These are phyloP conservation scores for Protomyces inundatus DNA, from an alignment of 1,139 yeast genomes.

Conservation along the genomic window DNA sequence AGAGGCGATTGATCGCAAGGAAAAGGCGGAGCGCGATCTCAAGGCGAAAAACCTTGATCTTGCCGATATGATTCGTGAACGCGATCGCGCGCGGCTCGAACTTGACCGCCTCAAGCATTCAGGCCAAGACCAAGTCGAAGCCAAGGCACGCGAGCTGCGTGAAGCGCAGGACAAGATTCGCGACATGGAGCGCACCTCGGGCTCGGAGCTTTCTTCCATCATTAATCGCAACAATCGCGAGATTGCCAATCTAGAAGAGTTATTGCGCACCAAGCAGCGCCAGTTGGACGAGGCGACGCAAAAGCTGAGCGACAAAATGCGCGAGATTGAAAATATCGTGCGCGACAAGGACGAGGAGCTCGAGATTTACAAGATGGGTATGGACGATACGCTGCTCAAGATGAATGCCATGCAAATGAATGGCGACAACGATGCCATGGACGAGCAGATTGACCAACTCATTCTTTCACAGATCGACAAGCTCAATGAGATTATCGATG, in stretches of 20 bases:
- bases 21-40: constrained; percentile 73
- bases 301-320: constrained; percentile 35
- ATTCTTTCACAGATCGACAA: constrained; percentile 49
- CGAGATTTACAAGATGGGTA: constrained; percentile 49
- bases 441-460: constrained; percentile 56
- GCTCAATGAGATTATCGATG: constrained; percentile 60
- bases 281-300: constrained; percentile 37
- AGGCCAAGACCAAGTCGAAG: constrained; percentile 63
- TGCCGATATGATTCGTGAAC: constrained; percentile 82
- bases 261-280: constrained; percentile 40
- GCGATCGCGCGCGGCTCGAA: constrained; percentile 83
- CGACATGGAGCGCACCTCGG: constrained; percentile 61
- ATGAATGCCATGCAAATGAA: constrained; percentile 47
- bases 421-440: constrained; percentile 53
- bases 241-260: constrained; percentile 41
- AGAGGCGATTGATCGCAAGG: constrained; percentile 81
- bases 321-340: constrained; percentile 48
- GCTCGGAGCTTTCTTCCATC: constrained; percentile 58
- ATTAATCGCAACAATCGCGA: constrained; percentile 58
- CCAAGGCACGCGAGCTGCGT: constrained; percentile 60
- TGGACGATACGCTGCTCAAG: constrained; percentile 66
- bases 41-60: constrained; percentile 81
- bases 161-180: constrained; percentile 57
- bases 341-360: constrained; percentile 71
- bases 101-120: constrained; percentile 65